phyloP scores from a whole-genome alignment of 352 stramenopile genomes.

The Phytophthora sojae region DNA sequence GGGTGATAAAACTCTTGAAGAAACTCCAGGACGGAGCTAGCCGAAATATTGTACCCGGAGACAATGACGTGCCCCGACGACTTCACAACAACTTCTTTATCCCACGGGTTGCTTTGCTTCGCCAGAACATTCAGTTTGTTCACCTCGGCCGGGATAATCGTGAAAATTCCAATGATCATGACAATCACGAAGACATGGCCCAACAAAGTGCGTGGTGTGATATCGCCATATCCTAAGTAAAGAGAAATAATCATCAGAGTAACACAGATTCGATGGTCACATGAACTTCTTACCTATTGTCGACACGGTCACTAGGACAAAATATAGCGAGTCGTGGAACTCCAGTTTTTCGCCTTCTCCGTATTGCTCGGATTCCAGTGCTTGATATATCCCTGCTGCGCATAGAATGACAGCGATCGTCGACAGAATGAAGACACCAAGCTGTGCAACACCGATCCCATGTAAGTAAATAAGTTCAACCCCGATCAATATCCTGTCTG shows the following conservation, averaged over 20 bases:
- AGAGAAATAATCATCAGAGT: background rate
- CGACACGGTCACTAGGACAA: constrained; percentile 75
- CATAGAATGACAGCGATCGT: constrained; percentile 68
- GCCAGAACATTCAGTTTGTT: constrained; percentile 68
- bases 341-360: constrained; percentile 38
- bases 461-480: too few species aligned
- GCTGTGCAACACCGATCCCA: constrained; percentile 25
- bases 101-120: constrained; percentile 64
- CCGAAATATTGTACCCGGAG: constrained; percentile 52
- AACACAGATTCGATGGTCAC: background rate
- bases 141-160: constrained; percentile 63
- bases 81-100: constrained; percentile 62
- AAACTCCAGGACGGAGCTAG: constrained; percentile 60
- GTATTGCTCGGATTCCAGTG: constrained; percentile 57
- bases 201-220: constrained; percentile 56
- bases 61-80: constrained; percentile 72
- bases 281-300: constrained; percentile 57
- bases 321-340: constrained; percentile 79
- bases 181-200: constrained; percentile 77
- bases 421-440: constrained; percentile 75
- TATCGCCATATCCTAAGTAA: constrained; percentile 67
- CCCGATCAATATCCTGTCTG: too few species aligned
- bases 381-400: constrained; percentile 71
- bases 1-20: constrained; percentile 79
- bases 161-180: constrained; percentile 75